Evolutionary conservation across 495 filamentous ascomycete genomes (phyloP), one percentile per base, ranked within the genome.

Genomic region (Bacidia rubella): DNA sequence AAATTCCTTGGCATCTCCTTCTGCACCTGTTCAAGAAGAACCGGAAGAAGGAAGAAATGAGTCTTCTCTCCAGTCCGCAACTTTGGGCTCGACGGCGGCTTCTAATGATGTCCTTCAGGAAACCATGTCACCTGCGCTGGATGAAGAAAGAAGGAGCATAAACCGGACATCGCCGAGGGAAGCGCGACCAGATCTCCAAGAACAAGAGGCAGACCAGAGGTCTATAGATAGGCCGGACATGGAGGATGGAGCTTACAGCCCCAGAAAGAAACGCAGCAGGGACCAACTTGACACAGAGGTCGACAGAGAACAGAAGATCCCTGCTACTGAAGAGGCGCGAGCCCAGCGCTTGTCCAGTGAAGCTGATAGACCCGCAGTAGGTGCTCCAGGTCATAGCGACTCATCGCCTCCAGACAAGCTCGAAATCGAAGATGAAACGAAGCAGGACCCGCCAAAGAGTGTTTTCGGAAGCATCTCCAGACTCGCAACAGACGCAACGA

Each of bases 381-480:
- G 32, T n/a, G 21, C 11, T 19, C 15, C 15, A 35, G 29, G 29
- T 15, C 7, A 15, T 15, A 15, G 15, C 5, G 15, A 5, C 29
- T 35, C 15, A 7, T 15, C 29, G 7, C 29, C 29, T 35, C 29
- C 29, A 35, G 15, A 15, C 15, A 35, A 5, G 29, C 29, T 35
- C 29, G 29, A 15, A 7, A 35, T 7, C 7, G 15, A 15, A 35
- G 29, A 35, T 5, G 29, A 15, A 15, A 15, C 5, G 7, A 5
- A 26, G 12, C 12, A 54, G 21, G 25, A 17, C 11, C 66, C 70
- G 25, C 56, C 70, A 23, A 55, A 62, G n/a, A 75, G 69, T 57
- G 71, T 70, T 15, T 82, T 80, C 59, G 66, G 70, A 25, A 77
- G 75, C 53, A 66, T 69, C 12, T 74, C 74, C n/a, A 54, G 70